phyloP scores from a whole-genome alignment of 768 basidiomycete genomes.

The Naganishia vaughanmartiniae region DNA sequence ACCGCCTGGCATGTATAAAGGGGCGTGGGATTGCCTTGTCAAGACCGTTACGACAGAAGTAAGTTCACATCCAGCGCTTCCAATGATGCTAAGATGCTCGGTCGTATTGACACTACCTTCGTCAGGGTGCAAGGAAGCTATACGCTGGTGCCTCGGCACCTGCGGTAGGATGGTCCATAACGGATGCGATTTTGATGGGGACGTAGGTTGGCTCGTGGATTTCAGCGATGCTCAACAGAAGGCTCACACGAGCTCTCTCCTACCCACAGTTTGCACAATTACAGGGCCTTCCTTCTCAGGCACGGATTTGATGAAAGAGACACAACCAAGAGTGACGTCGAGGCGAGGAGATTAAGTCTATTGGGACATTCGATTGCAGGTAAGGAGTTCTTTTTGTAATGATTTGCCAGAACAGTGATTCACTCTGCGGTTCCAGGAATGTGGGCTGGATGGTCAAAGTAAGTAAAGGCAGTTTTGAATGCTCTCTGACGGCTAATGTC shows the following conservation, averaged over 20 bases:
- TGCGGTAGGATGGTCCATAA: slow-evolving; percentile 51
- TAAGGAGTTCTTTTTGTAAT: background rate
- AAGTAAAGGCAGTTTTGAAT: slow-evolving; percentile 13
- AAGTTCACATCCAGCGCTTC: background rate
- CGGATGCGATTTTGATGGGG: slow-evolving; percentile 51
- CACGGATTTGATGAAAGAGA: slow-evolving; percentile 45
- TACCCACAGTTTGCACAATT: slow-evolving; percentile 48
- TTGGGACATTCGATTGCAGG: slow-evolving; percentile 49
- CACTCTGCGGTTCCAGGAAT: slow-evolving; percentile 12
- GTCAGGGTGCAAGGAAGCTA: slow-evolving; percentile 40
- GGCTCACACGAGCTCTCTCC: background rate
- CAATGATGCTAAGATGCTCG: slow-evolving; percentile 13
- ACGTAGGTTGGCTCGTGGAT: slow-evolving; percentile 35
- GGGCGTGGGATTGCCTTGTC: slow-evolving; percentile 29
- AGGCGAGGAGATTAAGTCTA: slow-evolving; percentile 38
- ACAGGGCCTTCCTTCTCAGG: slow-evolving; percentile 39
- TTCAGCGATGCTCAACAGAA: background rate
- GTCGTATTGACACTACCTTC: background rate
- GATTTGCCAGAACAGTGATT: background rate
- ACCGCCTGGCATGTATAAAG: slow-evolving; percentile 24
- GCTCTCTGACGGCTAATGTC: background rate
- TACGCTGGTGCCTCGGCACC: slow-evolving; percentile 49
- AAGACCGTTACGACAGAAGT: slow-evolving; percentile 30
- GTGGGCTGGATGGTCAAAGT: slow-evolving; percentile 52
- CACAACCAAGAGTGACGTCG: slow-evolving; percentile 23